Evolutionary conservation across 2,329 filamentous ascomycete genomes (phyloP), one percentile per base, ranked within the genome.

Genomic region (Graphilbum fragrans): DNA sequence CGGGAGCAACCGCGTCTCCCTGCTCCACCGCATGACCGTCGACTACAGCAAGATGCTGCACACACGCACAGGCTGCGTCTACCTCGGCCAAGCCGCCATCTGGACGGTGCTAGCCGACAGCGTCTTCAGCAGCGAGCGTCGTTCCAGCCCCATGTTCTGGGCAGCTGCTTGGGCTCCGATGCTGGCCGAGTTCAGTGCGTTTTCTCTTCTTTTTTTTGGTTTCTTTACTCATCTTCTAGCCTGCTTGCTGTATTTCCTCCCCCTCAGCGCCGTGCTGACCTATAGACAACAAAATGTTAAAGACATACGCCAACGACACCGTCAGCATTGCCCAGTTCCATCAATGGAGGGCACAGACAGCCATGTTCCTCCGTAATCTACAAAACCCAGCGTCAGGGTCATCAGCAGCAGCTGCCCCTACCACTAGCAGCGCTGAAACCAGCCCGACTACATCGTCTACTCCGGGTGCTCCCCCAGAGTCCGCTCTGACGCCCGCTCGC

Each of bases 131-230:
- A 32, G 35, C 22, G 37, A 29, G 5, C 42, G 38, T 16, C 35
- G 17, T 9, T 25, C 45, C 6, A 47, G 45, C 35, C 45, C 27
- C 29, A 47, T 47, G 45, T 41, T 34, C 27, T 47, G 45, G 45
- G 42, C 45, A 2, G 31, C 37, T 3, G 35, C 32, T 7, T 44
- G 42, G 39, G 37, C 42, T 20, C 19, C 19, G 1, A 5, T 39
- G 1, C 20, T 46, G 12, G 23, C 18, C 9, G 38, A 39, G 7
- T 35, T 44, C 19, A 41, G 41, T 41, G 36, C 16, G 43, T 39
- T 14, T n/a, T n/a, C n/a, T n/a, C n/a, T n/a, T n/a, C 22, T 11
- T 27, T 27, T 3, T 29, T 37, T 19, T 20, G 35, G 2, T 25
- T 35, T 22, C n/a, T 32, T 20, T 23, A 10, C n/a, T n/a, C n/a